phyloP scores from a whole-genome alignment of 129 eudicot genomes.

The Lactuca sativa region DNA sequence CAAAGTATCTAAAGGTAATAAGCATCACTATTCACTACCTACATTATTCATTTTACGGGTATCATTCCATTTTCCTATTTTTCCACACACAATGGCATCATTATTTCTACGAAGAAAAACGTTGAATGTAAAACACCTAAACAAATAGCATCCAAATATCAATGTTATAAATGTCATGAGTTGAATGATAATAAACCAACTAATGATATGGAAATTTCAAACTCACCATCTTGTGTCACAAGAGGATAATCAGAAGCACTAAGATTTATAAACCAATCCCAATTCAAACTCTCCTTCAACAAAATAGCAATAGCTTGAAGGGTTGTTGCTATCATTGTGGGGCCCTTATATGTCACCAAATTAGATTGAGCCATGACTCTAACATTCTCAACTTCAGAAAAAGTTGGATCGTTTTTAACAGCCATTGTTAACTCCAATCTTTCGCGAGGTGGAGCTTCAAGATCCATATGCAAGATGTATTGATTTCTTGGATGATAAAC shows the following conservation, averaged over 20 bases:
- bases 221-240: conserved; percentile 97
- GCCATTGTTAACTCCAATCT: conserved; percentile 84
- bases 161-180: neutral
- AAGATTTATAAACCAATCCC: conserved; percentile 92
- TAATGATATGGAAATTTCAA: neutral
- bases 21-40: neutral
- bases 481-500: conserved; percentile 98
- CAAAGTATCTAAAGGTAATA: conserved; percentile 1
- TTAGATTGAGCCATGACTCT: conserved; percentile 96
- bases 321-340: conserved; percentile 95
- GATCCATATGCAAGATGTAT: conserved; percentile 95
- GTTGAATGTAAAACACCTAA: neutral
- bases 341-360: conserved; percentile 96
- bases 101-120: neutral
- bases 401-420: conserved; percentile 79
- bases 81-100: neutral
- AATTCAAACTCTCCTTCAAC: conserved; percentile 69
- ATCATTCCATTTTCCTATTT: neutral
- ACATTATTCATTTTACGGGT: neutral
- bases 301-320: conserved; percentile 92
- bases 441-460: conserved; percentile 96
- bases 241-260: conserved; percentile 99
- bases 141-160: conserved; percentile 11
- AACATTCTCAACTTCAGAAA: conserved; percentile 79
- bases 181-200: neutral